Base-by-base conservation (phyloP, 2,329 filamentous ascomycete species). In the Periglandula ipomoeae region DNA sequence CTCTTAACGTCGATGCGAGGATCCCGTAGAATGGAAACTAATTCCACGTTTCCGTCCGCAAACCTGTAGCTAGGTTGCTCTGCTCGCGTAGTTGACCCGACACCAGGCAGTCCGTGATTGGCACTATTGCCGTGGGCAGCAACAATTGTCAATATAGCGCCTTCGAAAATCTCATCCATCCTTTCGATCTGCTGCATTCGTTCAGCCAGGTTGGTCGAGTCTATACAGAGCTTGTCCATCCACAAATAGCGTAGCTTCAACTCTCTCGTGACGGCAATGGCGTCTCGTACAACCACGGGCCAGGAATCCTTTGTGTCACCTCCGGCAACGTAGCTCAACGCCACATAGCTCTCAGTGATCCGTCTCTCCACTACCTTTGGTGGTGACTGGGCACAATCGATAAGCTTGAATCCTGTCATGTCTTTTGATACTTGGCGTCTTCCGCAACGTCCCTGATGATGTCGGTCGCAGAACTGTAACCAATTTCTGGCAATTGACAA, bases 141-240 rank as follows among this genome's bases (percentile, higher is more conserved):
- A 35, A 70, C 59, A n/a, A 70, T 68, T 0, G 67, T 66, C 9
- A 70, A 17, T 2, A 54, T 57, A 1, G 67, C 61, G 0, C 60
- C 57, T 15, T 61, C 58, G 22, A 66, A 70, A 5, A 70, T 64
- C 3, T 61, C 57, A 15, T 67, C 65, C 68, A 70, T 70, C 6
- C 61, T 57, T 0, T 55, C 50, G 22, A 70, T 59, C 26, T 70
- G 65, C 3, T 53, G 51, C 24, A 52, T 52, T 19, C 60, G 59
- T 38, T 63, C 58, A 2, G 59, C 53, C 0, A 55, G 52, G 2
- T 49, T 50, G 2, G 52, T 17, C 5, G 57, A 52, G 30, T 61
- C 57, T 30, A 70, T 64, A 40, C 68, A 70, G 2, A 64, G 57
- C 23, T 58, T 55, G 48, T 70, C 67, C 2, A 70, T 59, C 68